Conservation (phyloP, 2,329 filamentous ascomycete genomes). For the Calonectria hongkongensis region DNA sequence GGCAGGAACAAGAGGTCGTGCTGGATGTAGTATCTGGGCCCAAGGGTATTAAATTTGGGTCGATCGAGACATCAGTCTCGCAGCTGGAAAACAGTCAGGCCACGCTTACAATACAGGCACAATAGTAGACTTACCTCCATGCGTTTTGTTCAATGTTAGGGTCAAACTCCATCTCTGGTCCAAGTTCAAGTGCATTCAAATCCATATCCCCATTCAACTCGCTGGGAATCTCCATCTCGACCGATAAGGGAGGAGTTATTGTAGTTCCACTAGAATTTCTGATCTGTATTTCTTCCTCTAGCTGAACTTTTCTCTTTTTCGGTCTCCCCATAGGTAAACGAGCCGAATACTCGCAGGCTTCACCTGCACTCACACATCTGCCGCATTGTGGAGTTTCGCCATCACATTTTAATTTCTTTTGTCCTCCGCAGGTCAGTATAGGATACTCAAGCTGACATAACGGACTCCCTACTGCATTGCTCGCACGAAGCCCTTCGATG, state of each 20-base stretch:
- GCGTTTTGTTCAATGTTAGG: slow-evolving; percentile 28
- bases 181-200: slow-evolving; percentile 39
- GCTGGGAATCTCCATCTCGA: slow-evolving; percentile 32
- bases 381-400: slow-evolving; percentile 49
- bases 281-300: slow-evolving; percentile 21
- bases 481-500: slow-evolving; percentile 54
- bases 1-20: slow-evolving; percentile 49
- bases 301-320: slow-evolving; percentile 49
- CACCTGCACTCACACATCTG: slow-evolving; percentile 42
- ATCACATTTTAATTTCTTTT: slow-evolving; percentile 55
- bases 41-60: slow-evolving; percentile 36
- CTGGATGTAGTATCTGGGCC: slow-evolving; percentile 32
- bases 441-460: not conserved
- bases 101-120: not conserved
- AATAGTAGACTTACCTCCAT: slow-evolving; percentile 40
- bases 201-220: slow-evolving; percentile 40
- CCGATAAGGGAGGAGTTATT: slow-evolving; percentile 37
- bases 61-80: slow-evolving; percentile 41
- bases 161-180: slow-evolving; percentile 41
- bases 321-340: slow-evolving; percentile 53
- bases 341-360: slow-evolving; percentile 50
- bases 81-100: slow-evolving; percentile 44
- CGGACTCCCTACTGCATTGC: slow-evolving; percentile 49
- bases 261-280: slow-evolving; percentile 29
- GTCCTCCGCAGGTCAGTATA: slow-evolving; percentile 44